Evolutionary conservation across 805 yeast genomes (phyloP).

Genomic region (Metschnikowia borealis): DNA sequence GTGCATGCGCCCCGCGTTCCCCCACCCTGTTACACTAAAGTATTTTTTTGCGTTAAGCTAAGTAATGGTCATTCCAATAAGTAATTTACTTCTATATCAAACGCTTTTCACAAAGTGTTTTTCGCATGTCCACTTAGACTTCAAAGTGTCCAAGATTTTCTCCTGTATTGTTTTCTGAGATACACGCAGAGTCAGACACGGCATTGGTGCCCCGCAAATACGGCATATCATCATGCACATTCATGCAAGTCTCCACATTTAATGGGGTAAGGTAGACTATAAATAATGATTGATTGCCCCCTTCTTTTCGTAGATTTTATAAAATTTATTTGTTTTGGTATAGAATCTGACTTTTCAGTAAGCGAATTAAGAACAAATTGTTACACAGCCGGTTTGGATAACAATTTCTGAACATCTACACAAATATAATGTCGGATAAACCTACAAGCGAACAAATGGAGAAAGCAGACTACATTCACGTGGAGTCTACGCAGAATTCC

Average conservation of each 20-base stretch:
- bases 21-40: background rate
- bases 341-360: background rate
- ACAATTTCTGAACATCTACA: background rate
- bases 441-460: constrained; percentile 4
- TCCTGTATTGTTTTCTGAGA: background rate
- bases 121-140: background rate
- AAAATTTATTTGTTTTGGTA: background rate
- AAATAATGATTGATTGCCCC: background rate
- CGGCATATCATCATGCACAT: background rate
- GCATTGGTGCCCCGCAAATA: background rate
- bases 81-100: no score
- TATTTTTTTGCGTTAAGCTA: background rate
- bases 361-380: background rate
- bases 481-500: constrained; percentile 7
- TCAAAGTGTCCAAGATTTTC: background rate
- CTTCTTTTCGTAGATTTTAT: background rate
- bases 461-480: constrained; percentile 9
- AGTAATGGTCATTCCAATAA: background rate
- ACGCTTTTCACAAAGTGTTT: background rate
- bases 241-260: constrained; percentile 1
- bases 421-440: constrained; percentile 1
- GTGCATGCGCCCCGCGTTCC: constrained; percentile 4
- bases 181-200: background rate
- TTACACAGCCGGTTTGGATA: constrained; percentile 1
- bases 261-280: background rate